These are phyloP conservation scores for Claviceps sp. DNA, from an alignment of 2,329 filamentous ascomycete genomes.

Conservation along the genomic window DNA sequence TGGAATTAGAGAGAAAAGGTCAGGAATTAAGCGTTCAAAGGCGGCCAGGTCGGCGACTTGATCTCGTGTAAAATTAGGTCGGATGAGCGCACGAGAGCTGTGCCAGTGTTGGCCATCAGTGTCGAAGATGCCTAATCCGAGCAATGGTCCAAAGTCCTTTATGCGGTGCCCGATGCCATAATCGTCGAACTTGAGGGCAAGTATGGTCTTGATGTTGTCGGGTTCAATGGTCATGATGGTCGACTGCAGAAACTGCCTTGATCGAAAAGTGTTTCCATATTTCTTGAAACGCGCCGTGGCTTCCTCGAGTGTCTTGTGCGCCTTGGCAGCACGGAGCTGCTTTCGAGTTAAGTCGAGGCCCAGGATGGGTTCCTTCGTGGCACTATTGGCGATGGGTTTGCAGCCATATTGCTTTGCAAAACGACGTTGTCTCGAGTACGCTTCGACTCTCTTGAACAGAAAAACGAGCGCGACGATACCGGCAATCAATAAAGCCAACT, in stretches of 20 bases:
- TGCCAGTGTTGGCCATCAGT: slow-evolving; percentile 15
- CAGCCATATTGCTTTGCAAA: slow-evolving; percentile 3
- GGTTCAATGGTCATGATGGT: slow-evolving; percentile 13
- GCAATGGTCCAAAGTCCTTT: slow-evolving; percentile 20
- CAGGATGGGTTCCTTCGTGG: slow-evolving; percentile 2
- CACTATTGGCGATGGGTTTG: not conserved
- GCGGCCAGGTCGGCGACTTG: slow-evolving; percentile 28
- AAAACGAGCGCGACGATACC: not conserved
- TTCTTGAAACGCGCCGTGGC: not conserved
- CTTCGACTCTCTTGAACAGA: not conserved
- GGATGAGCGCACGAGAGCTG: slow-evolving; percentile 23
- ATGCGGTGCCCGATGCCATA: slow-evolving; percentile 13
- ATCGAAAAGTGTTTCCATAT: slow-evolving; percentile 1
- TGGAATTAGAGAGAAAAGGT: slow-evolving; percentile 16
- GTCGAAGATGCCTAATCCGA: slow-evolving; percentile 27
- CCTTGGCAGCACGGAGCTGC: not conserved
- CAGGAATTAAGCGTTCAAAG: slow-evolving; percentile 19
- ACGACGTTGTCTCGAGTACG: not conserved
- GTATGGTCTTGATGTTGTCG: slow-evolving; percentile 16
- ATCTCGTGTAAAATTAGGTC: slow-evolving; percentile 27
- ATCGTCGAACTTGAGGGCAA: slow-evolving; percentile 15
- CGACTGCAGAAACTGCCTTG: not conserved
- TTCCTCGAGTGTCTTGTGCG: slow-evolving; percentile 3
- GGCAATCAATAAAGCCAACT: not conserved
- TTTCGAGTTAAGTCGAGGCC: slow-evolving; percentile 2